Percentiles rank a stretch among this genome's conserved stretches.
Evolutionary conservation across 1,284 basidiomycete species (phyloP).

Genomic region (Trichosporon ovoides): DNA sequence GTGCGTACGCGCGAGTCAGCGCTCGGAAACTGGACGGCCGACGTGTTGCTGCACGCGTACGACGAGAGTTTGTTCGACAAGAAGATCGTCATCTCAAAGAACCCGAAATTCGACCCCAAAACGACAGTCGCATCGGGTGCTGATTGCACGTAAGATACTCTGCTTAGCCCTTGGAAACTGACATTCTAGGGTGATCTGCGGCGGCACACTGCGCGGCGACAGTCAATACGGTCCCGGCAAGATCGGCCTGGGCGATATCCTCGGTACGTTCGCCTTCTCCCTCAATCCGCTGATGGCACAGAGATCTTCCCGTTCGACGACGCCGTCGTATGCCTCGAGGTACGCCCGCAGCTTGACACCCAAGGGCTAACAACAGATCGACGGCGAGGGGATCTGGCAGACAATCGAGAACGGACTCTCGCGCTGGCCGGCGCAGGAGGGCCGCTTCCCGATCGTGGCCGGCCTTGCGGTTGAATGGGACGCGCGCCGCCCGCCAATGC

Average conservation of each 20-base stretch:
- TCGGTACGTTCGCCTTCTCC: constrained; percentile 28
- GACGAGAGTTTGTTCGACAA: constrained; percentile 61
- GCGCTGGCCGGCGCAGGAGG: constrained; percentile 86
- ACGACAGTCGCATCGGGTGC: background rate
- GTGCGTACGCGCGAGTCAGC: constrained; percentile 67
- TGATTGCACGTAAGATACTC: background rate
- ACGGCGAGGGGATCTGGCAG: constrained; percentile 75
- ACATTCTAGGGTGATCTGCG: constrained; percentile 63
- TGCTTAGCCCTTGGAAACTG: constrained; percentile 33
- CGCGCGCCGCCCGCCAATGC: constrained; percentile 60
- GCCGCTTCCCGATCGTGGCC: constrained; percentile 81
- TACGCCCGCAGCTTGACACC: background rate
- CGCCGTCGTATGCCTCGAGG: constrained; percentile 67
- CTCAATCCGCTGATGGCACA: constrained; percentile 14
- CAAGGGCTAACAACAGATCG: constrained; percentile 48
- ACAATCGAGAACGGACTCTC: constrained; percentile 68
- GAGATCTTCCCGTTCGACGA: constrained; percentile 90
- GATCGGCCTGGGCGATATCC: constrained; percentile 68
- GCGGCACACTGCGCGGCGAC: constrained; percentile 83
- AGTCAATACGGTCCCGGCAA: constrained; percentile 74
- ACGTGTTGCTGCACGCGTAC: constrained; percentile 77
- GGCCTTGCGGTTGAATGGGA: constrained; percentile 87
- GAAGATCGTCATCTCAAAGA: constrained; percentile 1
- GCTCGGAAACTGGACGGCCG: constrained; percentile 82
- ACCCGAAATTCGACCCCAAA: background rate